These are phyloP conservation scores for Vigna nakashimae DNA, from an alignment of 306 rosid genomes.

Conservation along the genomic window DNA sequence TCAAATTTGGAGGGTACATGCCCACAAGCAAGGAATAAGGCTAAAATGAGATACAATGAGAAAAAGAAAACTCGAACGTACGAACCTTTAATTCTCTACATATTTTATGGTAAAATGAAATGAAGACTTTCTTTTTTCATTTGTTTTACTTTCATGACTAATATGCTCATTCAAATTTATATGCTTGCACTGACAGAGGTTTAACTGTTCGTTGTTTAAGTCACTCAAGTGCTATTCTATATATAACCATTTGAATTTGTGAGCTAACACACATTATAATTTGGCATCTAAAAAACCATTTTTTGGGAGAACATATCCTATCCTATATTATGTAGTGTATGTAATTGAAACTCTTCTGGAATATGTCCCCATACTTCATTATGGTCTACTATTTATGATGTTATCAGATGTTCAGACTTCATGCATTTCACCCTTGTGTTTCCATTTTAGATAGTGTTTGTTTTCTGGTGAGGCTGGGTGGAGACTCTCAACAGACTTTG, in stretches of 20 bases:
- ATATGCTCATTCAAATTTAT: not conserved
- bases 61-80: slow-evolving; percentile 87
- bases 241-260: too few relatives aligned
- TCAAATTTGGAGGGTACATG: slow-evolving; percentile 62
- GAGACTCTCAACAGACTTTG: slow-evolving; percentile 28
- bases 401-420: slow-evolving; percentile 15
- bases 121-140: not conserved
- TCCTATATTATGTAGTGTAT: too few relatives aligned
- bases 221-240: too few relatives aligned
- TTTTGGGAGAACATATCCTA: too few relatives aligned
- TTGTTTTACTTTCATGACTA: not conserved
- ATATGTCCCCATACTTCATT: slow-evolving; percentile 18
- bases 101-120: slow-evolving; percentile 18
- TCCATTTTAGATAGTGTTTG: slow-evolving; percentile 14
- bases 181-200: not conserved
- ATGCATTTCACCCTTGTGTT: slow-evolving; percentile 3
- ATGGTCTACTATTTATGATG: not conserved
- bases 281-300: too few relatives aligned
- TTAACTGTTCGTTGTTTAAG: not conserved
- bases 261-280: too few relatives aligned
- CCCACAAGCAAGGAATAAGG: slow-evolving; percentile 82
- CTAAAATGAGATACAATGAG: slow-evolving; percentile 82
- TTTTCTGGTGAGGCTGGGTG: slow-evolving; percentile 22
- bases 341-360: not conserved
- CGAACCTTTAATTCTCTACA: slow-evolving; percentile 42